Evolutionary conservation across 148 eudicot genomes (phyloP).

Genomic region (Fallopia convolvulus): DNA sequence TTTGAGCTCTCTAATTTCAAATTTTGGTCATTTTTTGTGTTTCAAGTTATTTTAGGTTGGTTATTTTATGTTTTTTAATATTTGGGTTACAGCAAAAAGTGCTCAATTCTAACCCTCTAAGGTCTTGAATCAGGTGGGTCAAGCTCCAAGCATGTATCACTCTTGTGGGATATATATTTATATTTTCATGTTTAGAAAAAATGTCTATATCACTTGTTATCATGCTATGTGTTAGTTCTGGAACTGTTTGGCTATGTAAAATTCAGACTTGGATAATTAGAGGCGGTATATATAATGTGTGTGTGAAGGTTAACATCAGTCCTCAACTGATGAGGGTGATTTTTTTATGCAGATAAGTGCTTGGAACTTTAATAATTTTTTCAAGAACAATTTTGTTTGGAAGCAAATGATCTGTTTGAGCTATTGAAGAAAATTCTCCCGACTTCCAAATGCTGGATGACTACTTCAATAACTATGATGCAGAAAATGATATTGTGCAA

Average conservation of each 20-base stretch:
- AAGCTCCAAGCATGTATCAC: too few species aligned
- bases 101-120: too few species aligned
- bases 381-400: conserved; percentile 14
- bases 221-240: neutral
- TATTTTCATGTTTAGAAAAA: too few species aligned
- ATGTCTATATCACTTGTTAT: too few species aligned
- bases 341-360: neutral
- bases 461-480: conserved; percentile 37
- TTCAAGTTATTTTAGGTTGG: too few species aligned
- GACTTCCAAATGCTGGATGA: conserved; percentile 43
- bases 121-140: too few species aligned
- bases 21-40: too few species aligned
- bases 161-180: too few species aligned
- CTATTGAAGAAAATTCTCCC: conserved; percentile 28
- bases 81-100: too few species aligned
- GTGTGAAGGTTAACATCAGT: neutral
- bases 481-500: conserved; percentile 35
- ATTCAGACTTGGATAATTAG: neutral
- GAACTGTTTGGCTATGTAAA: neutral
- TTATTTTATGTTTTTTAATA: too few species aligned
- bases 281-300: neutral
- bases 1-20: too few species aligned
- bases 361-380: neutral
- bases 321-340: too few species aligned
- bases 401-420: conserved; percentile 50